phyloP scores from a whole-genome alignment of 2,329 filamentous ascomycete genomes.

The Colletotrichum viniferum region DNA sequence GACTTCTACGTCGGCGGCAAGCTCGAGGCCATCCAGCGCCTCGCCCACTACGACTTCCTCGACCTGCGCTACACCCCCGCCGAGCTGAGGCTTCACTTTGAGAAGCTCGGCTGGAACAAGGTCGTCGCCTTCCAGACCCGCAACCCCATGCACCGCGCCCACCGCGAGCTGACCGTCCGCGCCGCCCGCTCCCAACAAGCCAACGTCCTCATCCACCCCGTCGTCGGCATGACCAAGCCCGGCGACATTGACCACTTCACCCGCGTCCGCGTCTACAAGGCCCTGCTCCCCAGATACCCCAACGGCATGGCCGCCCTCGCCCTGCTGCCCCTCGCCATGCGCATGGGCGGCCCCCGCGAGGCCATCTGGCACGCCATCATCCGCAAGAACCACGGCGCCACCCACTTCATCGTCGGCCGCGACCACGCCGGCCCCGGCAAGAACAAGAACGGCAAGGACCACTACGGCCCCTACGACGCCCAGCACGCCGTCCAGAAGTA shows the following conservation, averaged over 20 bases:
- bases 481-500: constrained; percentile 97
- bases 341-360: constrained; percentile 97
- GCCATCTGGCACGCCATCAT: constrained; percentile 99
- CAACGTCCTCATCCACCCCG: constrained; percentile 98
- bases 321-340: constrained; percentile 95
- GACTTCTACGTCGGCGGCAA: constrained; percentile 96
- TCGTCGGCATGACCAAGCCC: constrained; percentile 97
- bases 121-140: constrained; percentile 99
- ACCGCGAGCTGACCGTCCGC: constrained; percentile 96
- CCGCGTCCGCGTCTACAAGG: constrained; percentile 97
- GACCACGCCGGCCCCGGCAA: constrained; percentile 98
- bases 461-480: constrained; percentile 98
- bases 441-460: constrained; percentile 96
- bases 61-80: constrained; percentile 94
- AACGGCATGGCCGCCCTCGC: constrained; percentile 98
- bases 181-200: constrained; percentile 94
- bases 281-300: constrained; percentile 92
- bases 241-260: constrained; percentile 99
- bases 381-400: constrained; percentile 98
- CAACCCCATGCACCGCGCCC: constrained; percentile 99
- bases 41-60: constrained; percentile 99
- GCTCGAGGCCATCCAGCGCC: constrained; percentile 90
- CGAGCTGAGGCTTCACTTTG: constrained; percentile 94
- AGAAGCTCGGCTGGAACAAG: constrained; percentile 98
- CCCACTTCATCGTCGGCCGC: constrained; percentile 98